Percentiles rank a stretch among this genome's conserved stretches.
Evolutionary conservation across 2,329 filamentous ascomycete genomes (phyloP).

Genomic region (Colletotrichum tabaci): DNA sequence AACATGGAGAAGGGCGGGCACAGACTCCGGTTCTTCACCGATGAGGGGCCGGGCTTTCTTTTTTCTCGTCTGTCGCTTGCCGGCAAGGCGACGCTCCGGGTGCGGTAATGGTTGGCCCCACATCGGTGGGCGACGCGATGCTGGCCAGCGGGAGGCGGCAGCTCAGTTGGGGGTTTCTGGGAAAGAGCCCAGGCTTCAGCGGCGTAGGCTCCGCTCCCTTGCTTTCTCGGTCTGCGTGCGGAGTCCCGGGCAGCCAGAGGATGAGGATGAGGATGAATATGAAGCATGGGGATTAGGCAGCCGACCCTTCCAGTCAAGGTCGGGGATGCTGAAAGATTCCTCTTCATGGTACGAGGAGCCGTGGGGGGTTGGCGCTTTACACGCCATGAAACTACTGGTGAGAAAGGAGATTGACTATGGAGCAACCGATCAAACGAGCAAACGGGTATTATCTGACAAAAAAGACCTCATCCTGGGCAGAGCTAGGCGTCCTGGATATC

Average conservation of each 20-base stretch:
- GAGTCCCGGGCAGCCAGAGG: too few relatives aligned
- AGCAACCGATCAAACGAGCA: too few relatives aligned
- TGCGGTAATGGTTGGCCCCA: slow-evolving; percentile 7
- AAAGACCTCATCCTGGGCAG: too few relatives aligned
- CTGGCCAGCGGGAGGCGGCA: slow-evolving; percentile 13
- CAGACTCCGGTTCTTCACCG: slow-evolving; percentile 24
- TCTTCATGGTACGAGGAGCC: slow-evolving; percentile 3
- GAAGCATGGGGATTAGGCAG: background rate
- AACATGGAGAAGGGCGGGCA: background rate
- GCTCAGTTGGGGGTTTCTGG: background rate
- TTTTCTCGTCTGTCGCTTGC: slow-evolving; percentile 25
- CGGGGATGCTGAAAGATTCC: background rate
- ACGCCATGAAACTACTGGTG: too few relatives aligned
- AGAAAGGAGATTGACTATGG: too few relatives aligned
- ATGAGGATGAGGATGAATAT: background rate
- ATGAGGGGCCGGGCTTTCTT: slow-evolving; percentile 31
- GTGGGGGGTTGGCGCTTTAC: background rate
- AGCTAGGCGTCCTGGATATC: background rate
- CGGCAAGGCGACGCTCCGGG: slow-evolving; percentile 27
- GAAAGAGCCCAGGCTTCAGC: background rate
- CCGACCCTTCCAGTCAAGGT: too few relatives aligned
- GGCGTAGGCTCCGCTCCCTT: slow-evolving; percentile 8
- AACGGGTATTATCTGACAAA: too few relatives aligned
- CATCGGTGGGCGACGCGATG: slow-evolving; percentile 23
- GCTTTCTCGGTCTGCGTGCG: slow-evolving; percentile 5